Evolutionary conservation across 2,329 filamentous ascomycete genomes (phyloP).

Genomic region (Metarhizium rileyi): DNA sequence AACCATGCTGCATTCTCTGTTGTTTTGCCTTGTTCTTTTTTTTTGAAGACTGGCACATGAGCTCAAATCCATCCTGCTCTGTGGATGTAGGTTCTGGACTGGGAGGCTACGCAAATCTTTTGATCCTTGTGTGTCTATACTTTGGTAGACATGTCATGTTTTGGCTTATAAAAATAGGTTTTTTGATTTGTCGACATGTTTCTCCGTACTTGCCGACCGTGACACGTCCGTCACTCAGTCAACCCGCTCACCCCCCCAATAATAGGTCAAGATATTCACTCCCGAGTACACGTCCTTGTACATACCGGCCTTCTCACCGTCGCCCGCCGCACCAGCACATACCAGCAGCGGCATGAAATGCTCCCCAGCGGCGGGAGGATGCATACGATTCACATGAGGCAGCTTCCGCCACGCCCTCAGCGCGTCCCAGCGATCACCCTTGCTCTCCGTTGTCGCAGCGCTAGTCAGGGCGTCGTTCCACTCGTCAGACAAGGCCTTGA

Average conservation of each 20-base stretch:
- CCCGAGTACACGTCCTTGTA: conserved; percentile 42
- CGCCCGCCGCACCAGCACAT: conserved; percentile 40
- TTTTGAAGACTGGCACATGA: no score
- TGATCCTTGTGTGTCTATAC: no score
- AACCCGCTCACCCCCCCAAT: conserved; percentile 33
- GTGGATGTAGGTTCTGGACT: no score
- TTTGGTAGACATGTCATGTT: no score
- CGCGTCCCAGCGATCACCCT: conserved; percentile 25
- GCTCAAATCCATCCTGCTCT: no score
- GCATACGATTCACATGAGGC: conserved; percentile 40
- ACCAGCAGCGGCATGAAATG: conserved; percentile 52
- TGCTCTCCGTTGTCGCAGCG: conserved; percentile 24
- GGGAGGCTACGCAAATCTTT: no score
- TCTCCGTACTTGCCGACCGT: no score
- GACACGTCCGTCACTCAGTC: conserved; percentile 3
- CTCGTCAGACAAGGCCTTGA: conserved; percentile 18
- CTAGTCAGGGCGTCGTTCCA: conserved; percentile 40
- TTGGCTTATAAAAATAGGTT: no score
- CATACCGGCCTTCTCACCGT: conserved; percentile 28
- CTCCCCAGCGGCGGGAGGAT: conserved; percentile 43
- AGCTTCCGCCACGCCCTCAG: conserved; percentile 38
- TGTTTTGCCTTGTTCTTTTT: no score
- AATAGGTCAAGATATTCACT: conserved; percentile 44
- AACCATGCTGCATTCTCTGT: no score
- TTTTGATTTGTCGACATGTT: no score